These are phyloP conservation scores for Dicorynia guianensis DNA, from an alignment of 306 rosid species.

Conservation along the genomic window DNA sequence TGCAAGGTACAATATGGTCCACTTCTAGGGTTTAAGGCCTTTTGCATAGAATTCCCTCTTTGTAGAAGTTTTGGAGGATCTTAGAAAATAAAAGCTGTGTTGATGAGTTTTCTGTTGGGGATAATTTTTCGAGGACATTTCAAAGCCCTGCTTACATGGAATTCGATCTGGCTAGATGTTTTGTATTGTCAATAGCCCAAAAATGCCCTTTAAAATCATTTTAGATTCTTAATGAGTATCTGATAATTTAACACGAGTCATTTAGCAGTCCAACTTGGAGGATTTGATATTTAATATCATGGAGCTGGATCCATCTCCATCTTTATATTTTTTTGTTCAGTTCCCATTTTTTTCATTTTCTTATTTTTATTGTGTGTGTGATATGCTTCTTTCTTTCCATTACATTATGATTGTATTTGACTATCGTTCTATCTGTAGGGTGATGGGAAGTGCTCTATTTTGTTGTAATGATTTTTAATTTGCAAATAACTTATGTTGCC, in stretches of 20 bases:
- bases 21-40: not conserved
- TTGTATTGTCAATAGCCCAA: not conserved
- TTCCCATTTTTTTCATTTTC: not conserved
- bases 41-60: conserved; percentile 5
- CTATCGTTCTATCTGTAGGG: no score
- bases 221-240: not conserved
- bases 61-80: conserved; percentile 17
- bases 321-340: not conserved
- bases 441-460: no score
- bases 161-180: no score
- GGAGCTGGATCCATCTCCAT: not conserved
- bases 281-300: not conserved
- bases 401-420: no score
- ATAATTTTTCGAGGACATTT: no score
- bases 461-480: no score
- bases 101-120: not conserved
- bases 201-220: not conserved
- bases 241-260: not conserved
- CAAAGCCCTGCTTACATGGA: no score
- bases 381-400: no score
- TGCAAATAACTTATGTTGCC: no score
- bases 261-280: not conserved
- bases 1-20: not conserved
- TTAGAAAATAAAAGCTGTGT: conserved; percentile 1
- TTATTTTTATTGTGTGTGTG: no score